phyloP scores from a whole-genome alignment of 192 early-diverging fungal species.

The Coemansia biformis region DNA sequence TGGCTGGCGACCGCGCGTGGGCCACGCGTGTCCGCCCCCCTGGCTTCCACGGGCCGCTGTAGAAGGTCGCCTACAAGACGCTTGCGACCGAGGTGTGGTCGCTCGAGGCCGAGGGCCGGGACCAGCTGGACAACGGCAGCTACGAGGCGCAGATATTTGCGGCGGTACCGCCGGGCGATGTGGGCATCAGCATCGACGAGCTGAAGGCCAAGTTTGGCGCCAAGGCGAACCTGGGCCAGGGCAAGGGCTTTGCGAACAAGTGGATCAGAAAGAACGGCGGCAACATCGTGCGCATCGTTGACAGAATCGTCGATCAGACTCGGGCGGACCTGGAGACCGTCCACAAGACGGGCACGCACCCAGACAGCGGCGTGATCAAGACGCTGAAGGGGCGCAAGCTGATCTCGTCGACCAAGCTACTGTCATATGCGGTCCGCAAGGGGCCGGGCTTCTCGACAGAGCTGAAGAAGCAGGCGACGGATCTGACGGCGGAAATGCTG shows the following conservation, averaged over 20 bases:
- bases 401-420: constrained; percentile 62
- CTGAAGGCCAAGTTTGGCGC: constrained; percentile 71
- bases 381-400: constrained; percentile 75
- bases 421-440: constrained; percentile 81
- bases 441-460: constrained; percentile 82
- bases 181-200: constrained; percentile 82
- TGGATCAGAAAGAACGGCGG: constrained; percentile 86
- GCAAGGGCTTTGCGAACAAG: constrained; percentile 94
- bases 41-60: too few species aligned
- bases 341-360: constrained; percentile 56
- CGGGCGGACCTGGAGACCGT: constrained; percentile 69
- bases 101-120: constrained; percentile 83
- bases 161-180: constrained; percentile 70
- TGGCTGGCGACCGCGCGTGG: too few species aligned
- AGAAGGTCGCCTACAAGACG: constrained; percentile 79
- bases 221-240: constrained; percentile 85
- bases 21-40: too few species aligned
- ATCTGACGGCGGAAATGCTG: constrained; percentile 92
- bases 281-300: constrained; percentile 70
- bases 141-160: constrained; percentile 92
- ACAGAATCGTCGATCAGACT: constrained; percentile 78
- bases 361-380: constrained; percentile 61
- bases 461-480: constrained; percentile 86
- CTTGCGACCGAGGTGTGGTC: constrained; percentile 76
- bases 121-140: constrained; percentile 79